Evolutionary conservation across 129 eudicot genomes (phyloP).

Genomic region (Heracleum sosnowskyi): DNA sequence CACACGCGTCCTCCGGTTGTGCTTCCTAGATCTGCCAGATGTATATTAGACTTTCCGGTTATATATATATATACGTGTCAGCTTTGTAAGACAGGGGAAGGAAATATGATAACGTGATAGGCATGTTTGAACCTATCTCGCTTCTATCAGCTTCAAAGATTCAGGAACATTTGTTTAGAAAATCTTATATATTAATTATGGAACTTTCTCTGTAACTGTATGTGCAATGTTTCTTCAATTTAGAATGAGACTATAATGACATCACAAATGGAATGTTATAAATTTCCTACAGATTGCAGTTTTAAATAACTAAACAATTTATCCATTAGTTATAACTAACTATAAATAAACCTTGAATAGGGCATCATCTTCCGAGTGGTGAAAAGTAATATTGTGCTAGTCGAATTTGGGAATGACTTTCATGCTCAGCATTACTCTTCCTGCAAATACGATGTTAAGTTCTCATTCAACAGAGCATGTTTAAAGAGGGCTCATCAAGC

Average conservation of each 20-base stretch:
- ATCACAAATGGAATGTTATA: background rate
- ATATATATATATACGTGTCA: too few relatives aligned
- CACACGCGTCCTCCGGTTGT: too few relatives aligned
- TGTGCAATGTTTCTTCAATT: background rate
- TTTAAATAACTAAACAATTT: background rate
- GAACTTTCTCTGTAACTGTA: background rate
- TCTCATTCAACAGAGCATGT: slow-evolving; percentile 34
- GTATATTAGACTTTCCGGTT: too few relatives aligned
- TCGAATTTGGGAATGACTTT: slow-evolving; percentile 29
- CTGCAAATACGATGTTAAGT: slow-evolving; percentile 26
- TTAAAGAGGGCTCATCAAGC: slow-evolving; percentile 32
- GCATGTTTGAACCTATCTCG: too few relatives aligned
- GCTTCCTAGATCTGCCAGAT: too few relatives aligned
- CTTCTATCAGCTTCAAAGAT: too few relatives aligned
- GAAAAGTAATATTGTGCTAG: slow-evolving; percentile 18
- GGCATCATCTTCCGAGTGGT: slow-evolving; percentile 29
- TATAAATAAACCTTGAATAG: slow-evolving; percentile 2
- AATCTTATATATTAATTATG: too few relatives aligned
- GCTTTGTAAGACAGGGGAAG: too few relatives aligned
- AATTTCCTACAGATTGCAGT: background rate
- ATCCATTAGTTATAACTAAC: background rate
- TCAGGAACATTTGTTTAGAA: too few relatives aligned
- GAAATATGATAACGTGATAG: too few relatives aligned
- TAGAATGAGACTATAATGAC: background rate
- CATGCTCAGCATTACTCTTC: slow-evolving; percentile 16